Conservation (phyloP, 352 stramenopile species). For the Phytophthora aleatoria region DNA sequence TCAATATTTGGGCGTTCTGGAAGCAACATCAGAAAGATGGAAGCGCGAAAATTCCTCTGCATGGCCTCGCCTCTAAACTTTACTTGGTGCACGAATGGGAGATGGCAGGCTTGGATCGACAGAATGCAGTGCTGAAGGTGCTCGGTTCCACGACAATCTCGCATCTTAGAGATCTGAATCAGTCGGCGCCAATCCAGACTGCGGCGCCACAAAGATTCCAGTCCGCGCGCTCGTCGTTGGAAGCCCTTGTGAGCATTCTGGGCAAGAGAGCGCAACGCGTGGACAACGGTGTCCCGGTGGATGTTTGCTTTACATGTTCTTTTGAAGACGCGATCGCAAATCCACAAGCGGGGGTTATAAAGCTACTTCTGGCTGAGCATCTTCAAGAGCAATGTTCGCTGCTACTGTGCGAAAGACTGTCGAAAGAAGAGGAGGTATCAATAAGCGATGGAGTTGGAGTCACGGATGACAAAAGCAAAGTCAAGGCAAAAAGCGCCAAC, state of each 20-base stretch:
- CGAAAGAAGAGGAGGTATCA: slow-evolving; percentile 41
- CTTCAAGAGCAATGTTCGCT: slow-evolving; percentile 74
- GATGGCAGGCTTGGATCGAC: slow-evolving; percentile 20
- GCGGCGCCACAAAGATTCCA: slow-evolving; percentile 11
- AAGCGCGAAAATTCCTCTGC: slow-evolving; percentile 42
- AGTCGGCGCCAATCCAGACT: slow-evolving; percentile 6
- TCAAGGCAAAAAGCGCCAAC: slow-evolving; percentile 23
- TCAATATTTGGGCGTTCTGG: slow-evolving; percentile 73
- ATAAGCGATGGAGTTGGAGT: neutral
- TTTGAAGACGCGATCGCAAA: slow-evolving; percentile 41
- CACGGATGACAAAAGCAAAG: neutral
- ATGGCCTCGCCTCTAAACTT: slow-evolving; percentile 57
- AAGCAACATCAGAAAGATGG: slow-evolving; percentile 38
- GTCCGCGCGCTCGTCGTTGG: slow-evolving; percentile 25
- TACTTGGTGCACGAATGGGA: slow-evolving; percentile 57
- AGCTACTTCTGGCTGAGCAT: slow-evolving; percentile 73
- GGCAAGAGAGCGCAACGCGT: slow-evolving; percentile 3
- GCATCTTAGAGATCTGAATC: slow-evolving; percentile 28
- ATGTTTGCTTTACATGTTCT: slow-evolving; percentile 49
- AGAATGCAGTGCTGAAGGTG: slow-evolving; percentile 23
- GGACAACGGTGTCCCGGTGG: slow-evolving; percentile 19
- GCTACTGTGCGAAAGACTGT: slow-evolving; percentile 64
- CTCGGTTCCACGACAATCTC: slow-evolving; percentile 23
- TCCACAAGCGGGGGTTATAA: slow-evolving; percentile 62
- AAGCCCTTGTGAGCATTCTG: slow-evolving; percentile 30